Conservation (phyloP, 495 filamentous ascomycete genomes). For the Cryomyces antarcticus region DNA sequence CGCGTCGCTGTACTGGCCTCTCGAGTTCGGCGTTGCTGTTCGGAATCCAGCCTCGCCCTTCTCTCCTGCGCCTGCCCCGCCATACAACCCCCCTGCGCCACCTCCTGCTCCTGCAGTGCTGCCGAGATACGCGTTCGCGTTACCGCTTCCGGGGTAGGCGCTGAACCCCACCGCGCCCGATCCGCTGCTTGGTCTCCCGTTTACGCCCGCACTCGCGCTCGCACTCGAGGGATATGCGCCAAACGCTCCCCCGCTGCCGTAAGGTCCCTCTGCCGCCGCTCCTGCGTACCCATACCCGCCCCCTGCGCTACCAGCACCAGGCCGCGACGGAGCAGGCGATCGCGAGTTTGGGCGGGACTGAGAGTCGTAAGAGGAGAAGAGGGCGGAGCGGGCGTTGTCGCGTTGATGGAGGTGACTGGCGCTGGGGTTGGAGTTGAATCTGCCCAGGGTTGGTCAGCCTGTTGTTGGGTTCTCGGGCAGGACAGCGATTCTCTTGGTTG, state of each 20-base stretch:
- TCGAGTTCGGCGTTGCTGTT: constrained; percentile 68
- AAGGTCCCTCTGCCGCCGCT: constrained; percentile 30
- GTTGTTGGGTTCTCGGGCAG: too few relatives aligned
- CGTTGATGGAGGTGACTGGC: background rate
- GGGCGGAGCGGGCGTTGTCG: constrained; percentile 51
- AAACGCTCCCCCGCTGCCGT: constrained; percentile 22
- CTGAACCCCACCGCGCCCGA: constrained; percentile 7
- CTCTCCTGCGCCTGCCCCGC: constrained; percentile 6
- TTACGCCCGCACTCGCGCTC: too few relatives aligned
- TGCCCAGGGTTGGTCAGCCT: background rate
- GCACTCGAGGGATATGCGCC: background rate
- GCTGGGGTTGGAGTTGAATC: background rate
- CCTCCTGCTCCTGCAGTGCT: constrained; percentile 4
- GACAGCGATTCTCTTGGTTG: too few relatives aligned
- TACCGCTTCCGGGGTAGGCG: constrained; percentile 33
- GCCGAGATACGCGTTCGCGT: constrained; percentile 13
- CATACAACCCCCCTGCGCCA: constrained; percentile 14
- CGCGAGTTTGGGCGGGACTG: constrained; percentile 9
- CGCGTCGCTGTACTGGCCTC: constrained; percentile 84
- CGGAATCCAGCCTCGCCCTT: constrained; percentile 23
- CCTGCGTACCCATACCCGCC: constrained; percentile 29
- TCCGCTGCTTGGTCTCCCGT: too few relatives aligned
- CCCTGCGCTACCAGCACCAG: background rate
- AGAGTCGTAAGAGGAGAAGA: constrained; percentile 60
- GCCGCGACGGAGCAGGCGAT: constrained; percentile 8